Evolutionary conservation across 306 rosid species (phyloP).

Genomic region (Lotus japonicus): DNA sequence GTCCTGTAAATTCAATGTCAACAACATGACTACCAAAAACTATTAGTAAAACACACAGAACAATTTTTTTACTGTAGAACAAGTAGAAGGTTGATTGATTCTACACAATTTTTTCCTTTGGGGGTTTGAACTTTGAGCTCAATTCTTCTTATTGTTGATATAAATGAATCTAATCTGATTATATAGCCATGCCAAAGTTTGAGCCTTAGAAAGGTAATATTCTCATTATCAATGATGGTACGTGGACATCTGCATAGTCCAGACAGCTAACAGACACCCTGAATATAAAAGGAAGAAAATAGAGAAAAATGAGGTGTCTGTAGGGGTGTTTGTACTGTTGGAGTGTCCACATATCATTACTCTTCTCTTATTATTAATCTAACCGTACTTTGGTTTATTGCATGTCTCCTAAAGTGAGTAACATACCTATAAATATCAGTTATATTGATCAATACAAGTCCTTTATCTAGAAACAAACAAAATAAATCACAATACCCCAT

Average conservation of each 20-base stretch:
- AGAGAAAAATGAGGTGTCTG: no score
- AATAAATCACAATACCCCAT: background rate
- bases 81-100: conserved; percentile 24
- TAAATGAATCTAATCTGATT: background rate
- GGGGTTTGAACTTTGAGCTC: no score
- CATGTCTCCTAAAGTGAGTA: conserved; percentile 20
- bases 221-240: no score
- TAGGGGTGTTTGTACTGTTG: no score
- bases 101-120: conserved; percentile 14
- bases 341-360: no score
- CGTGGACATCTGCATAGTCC: no score
- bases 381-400: conserved; percentile 14
- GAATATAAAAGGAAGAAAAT: no score
- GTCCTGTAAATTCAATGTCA: conserved; percentile 60
- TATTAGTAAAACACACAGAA: background rate
- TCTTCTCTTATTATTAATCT: background rate
- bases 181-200: background rate
- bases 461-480: background rate
- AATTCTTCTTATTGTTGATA: background rate
- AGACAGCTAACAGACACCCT: no score
- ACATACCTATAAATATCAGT: background rate
- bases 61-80: conserved; percentile 17
- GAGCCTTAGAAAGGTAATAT: conserved; percentile 21
- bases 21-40: conserved; percentile 15
- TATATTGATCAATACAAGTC: background rate